Evolutionary conservation across 257 asterid species (phyloP).

Genomic region (Lycium barbarum): DNA sequence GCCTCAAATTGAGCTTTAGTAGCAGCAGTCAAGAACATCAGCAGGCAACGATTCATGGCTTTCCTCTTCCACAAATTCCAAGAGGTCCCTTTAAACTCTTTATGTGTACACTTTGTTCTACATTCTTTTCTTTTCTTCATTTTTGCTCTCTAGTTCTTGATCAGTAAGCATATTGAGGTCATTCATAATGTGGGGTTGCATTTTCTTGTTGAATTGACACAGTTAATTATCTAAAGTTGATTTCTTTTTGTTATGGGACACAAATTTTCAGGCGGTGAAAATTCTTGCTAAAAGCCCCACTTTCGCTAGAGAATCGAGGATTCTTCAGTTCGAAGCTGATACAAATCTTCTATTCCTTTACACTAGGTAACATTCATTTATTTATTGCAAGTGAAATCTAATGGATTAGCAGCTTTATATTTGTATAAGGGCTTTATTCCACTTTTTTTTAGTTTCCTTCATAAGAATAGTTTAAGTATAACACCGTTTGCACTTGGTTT

Average conservation of each 20-base stretch:
- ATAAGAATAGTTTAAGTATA: background rate
- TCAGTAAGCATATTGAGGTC: background rate
- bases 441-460: background rate
- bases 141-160: background rate
- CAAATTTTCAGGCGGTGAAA: constrained; percentile 67
- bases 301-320: constrained; percentile 67
- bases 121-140: no score
- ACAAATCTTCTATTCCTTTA: constrained; percentile 78
- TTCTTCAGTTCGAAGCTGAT: constrained; percentile 81
- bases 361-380: constrained; percentile 61
- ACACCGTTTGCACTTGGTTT: background rate
- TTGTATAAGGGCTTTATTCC: background rate
- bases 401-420: background rate
- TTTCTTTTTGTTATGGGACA: background rate
- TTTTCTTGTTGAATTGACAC: background rate
- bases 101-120: background rate
- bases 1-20: background rate
- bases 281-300: constrained; percentile 91
- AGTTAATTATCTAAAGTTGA: background rate
- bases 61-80: constrained; percentile 48
- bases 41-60: constrained; percentile 37
- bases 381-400: background rate
- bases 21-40: constrained; percentile 14
- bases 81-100: constrained; percentile 27
- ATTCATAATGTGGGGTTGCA: background rate